A percentile compares a stretch with the other conserved stretches of the same genome.
phyloP scores from a whole-genome alignment of 2,329 filamentous ascomycete species.

The Calonectria pauciramosa region DNA sequence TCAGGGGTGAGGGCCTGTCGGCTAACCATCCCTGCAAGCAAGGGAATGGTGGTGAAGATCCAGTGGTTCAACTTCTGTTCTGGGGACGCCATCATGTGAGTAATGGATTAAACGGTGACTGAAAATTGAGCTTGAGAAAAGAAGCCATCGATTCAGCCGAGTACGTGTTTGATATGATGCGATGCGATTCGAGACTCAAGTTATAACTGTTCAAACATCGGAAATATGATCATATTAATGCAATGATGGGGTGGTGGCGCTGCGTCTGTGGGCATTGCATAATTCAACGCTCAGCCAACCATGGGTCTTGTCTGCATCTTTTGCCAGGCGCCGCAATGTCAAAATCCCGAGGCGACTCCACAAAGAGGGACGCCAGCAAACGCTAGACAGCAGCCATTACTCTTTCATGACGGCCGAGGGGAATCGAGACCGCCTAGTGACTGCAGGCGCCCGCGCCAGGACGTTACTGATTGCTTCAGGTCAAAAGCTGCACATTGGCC shows the following conservation, averaged over 20 bases:
- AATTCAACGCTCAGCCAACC: constrained; percentile 6
- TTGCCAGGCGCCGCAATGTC: neutral
- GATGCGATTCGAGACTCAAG: neutral
- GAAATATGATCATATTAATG: neutral
- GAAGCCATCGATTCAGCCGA: neutral
- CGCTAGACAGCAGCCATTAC: constrained; percentile 7
- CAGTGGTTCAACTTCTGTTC: neutral
- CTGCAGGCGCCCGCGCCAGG: neutral
- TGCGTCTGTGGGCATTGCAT: constrained; percentile 2
- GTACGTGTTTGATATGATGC: neutral
- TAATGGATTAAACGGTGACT: neutral
- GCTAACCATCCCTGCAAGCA: constrained; percentile 21
- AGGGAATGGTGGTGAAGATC: neutral
- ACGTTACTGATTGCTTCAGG: neutral
- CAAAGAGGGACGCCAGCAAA: constrained; percentile 4
- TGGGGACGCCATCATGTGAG: neutral
- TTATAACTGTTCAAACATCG: neutral
- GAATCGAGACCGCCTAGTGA: constrained; percentile 25
- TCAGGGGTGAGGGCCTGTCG: neutral
- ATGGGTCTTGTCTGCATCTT: neutral
- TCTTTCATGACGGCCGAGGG: neutral
- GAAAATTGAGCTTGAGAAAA: neutral
- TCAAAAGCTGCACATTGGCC: neutral
- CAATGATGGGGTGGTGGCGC: constrained; percentile 1
- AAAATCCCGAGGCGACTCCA: constrained; percentile 14